A percentile compares a stretch with the other conserved stretches of the same genome.
Conservation (phyloP, 2,329 filamentous ascomycete species). For the Fusarium nanum region DNA sequence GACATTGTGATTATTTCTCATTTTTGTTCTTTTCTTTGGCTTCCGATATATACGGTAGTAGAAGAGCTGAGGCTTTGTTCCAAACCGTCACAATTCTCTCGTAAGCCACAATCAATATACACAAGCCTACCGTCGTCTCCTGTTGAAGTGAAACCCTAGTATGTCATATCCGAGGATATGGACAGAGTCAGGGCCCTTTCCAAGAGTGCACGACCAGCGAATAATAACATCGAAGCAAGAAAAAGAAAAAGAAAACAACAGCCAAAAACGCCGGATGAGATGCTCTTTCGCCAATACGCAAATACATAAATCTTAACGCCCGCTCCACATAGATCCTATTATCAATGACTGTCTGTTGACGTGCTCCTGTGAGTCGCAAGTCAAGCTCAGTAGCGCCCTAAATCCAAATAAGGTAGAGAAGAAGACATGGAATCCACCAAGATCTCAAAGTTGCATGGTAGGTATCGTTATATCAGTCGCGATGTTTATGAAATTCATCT, state of each 20-base stretch:
- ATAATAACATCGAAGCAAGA: conserved; percentile 5
- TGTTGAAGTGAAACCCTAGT: neutral
- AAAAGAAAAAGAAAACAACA: conserved; percentile 4
- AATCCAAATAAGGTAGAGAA: conserved; percentile 38
- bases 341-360: conserved; percentile 42
- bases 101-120: neutral
- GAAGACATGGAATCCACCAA: conserved; percentile 41
- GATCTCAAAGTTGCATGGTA: conserved; percentile 40
- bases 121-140: neutral
- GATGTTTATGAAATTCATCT: conserved; percentile 10
- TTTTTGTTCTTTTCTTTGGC: conserved; percentile 15
- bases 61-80: conserved; percentile 2
- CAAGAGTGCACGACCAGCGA: conserved; percentile 9
- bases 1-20: conserved; percentile 17
- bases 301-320: conserved; percentile 40
- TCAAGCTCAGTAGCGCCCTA: conserved; percentile 38
- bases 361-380: conserved; percentile 44
- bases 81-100: neutral
- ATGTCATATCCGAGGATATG: conserved; percentile 3
- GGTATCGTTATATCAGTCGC: conserved; percentile 34
- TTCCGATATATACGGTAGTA: neutral
- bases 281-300: conserved; percentile 33
- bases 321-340: conserved; percentile 41
- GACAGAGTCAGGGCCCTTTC: neutral
- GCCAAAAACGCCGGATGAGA: conserved; percentile 46